These are phyloP conservation scores for Orychophragmus violaceus DNA, from an alignment of 345 rosid species.

Conservation along the genomic window DNA sequence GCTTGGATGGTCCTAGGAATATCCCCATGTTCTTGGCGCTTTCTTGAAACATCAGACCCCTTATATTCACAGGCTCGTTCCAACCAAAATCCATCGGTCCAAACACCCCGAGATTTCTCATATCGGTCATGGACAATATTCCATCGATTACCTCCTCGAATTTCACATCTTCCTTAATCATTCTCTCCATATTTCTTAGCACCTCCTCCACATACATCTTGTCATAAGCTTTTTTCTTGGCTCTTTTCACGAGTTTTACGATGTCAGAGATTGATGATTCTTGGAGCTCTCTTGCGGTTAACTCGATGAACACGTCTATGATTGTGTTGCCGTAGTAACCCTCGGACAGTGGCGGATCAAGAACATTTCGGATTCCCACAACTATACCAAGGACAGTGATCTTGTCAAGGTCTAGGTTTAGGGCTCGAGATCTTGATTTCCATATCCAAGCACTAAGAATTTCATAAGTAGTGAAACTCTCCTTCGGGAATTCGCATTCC, in stretches of 20 bases:
- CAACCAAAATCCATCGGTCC: constrained; percentile 47
- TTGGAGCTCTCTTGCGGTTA: constrained; percentile 29
- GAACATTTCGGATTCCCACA: constrained; percentile 30
- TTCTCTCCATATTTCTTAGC: constrained; percentile 26
- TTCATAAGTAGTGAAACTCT: constrained; percentile 38
- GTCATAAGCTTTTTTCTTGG: constrained; percentile 8
- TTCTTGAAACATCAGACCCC: constrained; percentile 29
- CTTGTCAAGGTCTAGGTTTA: constrained; percentile 31
- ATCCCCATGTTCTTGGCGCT: constrained; percentile 27
- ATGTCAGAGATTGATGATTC: constrained; percentile 27
- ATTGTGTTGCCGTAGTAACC: constrained; percentile 45
- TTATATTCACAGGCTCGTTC: constrained; percentile 33
- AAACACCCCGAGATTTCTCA: constrained; percentile 34
- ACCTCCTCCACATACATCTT: constrained; percentile 11
- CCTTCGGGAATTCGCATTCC: not conserved
- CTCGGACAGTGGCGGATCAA: constrained; percentile 35
- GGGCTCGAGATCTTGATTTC: constrained; percentile 40
- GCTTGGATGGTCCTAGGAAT: constrained; percentile 31
- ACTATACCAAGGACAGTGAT: constrained; percentile 23
- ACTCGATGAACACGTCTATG: constrained; percentile 20
- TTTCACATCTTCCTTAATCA: constrained; percentile 18
- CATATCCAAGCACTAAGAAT: constrained; percentile 38
- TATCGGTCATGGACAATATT: constrained; percentile 33
- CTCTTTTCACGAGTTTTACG: constrained; percentile 28
- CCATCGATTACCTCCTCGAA: constrained; percentile 23